A percentile compares a stretch with the other conserved stretches of the same genome.
Conservation (phyloP, 2,329 filamentous ascomycete species). For the Tolypocladium paradoxum region DNA sequence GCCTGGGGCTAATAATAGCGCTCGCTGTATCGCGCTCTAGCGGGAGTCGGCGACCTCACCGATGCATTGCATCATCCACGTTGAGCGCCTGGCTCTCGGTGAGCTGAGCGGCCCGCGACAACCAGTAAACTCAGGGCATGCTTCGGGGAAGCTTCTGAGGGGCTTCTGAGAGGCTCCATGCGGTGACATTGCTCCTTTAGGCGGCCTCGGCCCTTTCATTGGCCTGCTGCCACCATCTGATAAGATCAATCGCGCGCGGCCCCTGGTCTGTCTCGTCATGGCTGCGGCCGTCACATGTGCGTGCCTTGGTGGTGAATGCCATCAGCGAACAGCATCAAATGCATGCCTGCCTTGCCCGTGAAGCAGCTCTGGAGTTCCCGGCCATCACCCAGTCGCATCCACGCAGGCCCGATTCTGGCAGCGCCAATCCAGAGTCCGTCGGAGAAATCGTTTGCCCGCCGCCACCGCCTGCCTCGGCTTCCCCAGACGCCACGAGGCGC, state of each 20-base stretch:
- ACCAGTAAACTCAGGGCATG: background rate
- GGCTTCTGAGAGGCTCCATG: background rate
- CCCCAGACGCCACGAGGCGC: background rate
- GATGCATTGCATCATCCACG: too few species aligned
- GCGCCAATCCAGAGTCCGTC: too few species aligned
- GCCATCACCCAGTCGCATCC: background rate
- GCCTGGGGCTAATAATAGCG: background rate
- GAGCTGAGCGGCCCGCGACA: too few species aligned
- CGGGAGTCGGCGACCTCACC: background rate
- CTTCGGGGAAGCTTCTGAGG: background rate
- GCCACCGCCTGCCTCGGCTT: conserved; percentile 2
- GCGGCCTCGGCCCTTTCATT: background rate
- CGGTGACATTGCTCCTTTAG: background rate
- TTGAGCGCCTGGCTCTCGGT: too few species aligned
- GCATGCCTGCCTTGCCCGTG: background rate
- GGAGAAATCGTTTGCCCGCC: conserved; percentile 1
- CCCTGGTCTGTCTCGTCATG: background rate
- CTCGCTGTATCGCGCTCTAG: background rate
- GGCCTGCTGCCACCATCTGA: background rate
- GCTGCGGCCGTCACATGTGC: background rate
- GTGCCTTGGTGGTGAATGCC: background rate
- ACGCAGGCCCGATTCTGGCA: background rate
- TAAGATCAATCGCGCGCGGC: background rate
- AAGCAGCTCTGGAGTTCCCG: background rate
- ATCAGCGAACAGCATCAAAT: too few species aligned